Base-by-base conservation (phyloP, 139 green algal genomes). In the Chlamydomonas eustigma region DNA sequence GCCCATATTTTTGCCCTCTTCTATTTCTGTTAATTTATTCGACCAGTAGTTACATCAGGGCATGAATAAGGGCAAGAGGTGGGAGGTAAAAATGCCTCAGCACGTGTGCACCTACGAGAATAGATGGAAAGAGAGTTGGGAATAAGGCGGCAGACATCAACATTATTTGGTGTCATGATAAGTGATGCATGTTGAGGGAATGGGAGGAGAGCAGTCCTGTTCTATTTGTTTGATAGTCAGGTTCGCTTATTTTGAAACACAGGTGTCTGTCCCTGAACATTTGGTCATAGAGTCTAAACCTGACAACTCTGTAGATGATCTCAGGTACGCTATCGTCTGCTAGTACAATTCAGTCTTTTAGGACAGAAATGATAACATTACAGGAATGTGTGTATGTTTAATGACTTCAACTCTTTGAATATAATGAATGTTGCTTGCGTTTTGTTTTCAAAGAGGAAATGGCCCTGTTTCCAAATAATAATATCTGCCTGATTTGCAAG, bases 231-330 rank as follows among this genome's bases (percentile, higher is more conserved):
- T 28, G 44, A 58, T 58, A 12, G 18, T 58, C 44, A 18, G 44
- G 44, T 12, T 18, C 30, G 31, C 32, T 50, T 0, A 44, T 30
- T 64, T 32, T 32, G 8, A 1, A 12, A 32, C 36, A 68, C 85
- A 94, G 85, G 73, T 82, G n/a, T 88, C 82, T 74, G 65, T 91
- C 32, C 64, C 81, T 0, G 94, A 98, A 85, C 88, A 94, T 65
- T 64, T 37, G 5, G 86, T 99, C 0, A 80, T 98, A 1, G 95
- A 98, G 72, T 90, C 89, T 18, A 98, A 97, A 71, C 95, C 93
- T 12, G 95, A 99, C 78, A 94, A 86, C 36, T 68, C 77, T 25
- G 71, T 96, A 18, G 83, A 92, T 22, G 94, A 99, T 75, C 80
- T 99, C 2, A 79, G 91, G 88, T 91, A n/a, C 2, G 76, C 24